phyloP scores from a whole-genome alignment of 2,329 filamentous ascomycete species.

The Sphaceloma murrayae region DNA sequence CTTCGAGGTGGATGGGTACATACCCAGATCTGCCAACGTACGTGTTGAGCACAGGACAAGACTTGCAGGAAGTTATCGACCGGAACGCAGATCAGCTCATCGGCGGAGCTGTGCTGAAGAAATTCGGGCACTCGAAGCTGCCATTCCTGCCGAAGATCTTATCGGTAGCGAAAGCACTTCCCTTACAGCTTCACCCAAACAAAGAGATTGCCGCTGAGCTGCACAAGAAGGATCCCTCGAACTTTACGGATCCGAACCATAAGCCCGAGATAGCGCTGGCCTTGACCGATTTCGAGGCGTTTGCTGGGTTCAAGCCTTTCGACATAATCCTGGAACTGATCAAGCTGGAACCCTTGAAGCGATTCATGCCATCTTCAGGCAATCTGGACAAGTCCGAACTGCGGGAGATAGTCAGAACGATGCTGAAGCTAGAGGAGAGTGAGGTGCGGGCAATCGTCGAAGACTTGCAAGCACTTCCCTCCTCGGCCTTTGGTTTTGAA shows the following conservation, averaged over 20 bases:
- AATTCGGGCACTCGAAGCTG: conserved; percentile 53
- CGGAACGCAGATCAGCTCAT: conserved; percentile 53
- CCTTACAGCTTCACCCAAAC: conserved; percentile 65
- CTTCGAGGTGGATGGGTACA: conserved; percentile 67
- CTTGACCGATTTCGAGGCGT: conserved; percentile 61
- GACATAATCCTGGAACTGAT: conserved; percentile 51
- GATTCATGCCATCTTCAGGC: conserved; percentile 42
- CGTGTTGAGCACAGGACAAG: conserved; percentile 52
- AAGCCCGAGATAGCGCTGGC: conserved; percentile 73
- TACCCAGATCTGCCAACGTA: conserved; percentile 62
- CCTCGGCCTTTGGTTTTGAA: conserved; percentile 42
- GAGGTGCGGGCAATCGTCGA: conserved; percentile 46
- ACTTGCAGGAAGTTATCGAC: conserved; percentile 55
- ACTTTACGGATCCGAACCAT: conserved; percentile 64
- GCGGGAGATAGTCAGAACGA: conserved; percentile 44
- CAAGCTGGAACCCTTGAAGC: conserved; percentile 44
- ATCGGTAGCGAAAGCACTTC: conserved; percentile 65
- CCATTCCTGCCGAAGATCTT: conserved; percentile 68
- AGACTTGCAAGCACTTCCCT: conserved; percentile 41
- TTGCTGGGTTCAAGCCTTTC: conserved; percentile 64
- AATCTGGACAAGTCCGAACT: conserved; percentile 50
- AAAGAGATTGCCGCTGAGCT: conserved; percentile 55
- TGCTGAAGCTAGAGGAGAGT: conserved; percentile 47
- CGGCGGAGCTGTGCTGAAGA: conserved; percentile 50
- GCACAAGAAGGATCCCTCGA: conserved; percentile 53